Base-by-base conservation (phyloP, 306 rosid genomes). In the Cicer cuneatum region DNA sequence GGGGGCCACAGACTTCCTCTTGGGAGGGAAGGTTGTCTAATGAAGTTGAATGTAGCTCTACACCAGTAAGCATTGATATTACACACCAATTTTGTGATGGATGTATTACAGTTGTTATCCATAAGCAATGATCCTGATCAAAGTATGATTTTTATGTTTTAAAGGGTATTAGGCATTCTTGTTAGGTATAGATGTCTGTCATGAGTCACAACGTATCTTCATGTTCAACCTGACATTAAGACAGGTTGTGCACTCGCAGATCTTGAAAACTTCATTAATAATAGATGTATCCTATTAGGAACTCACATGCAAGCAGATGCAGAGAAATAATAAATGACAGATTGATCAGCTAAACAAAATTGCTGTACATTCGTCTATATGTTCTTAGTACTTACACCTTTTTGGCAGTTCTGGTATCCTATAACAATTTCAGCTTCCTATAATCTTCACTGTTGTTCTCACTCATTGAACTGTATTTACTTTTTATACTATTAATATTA, bases 11-110 rank as follows among this genome's bases (percentile, higher is more conserved):
- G 21, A 53, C 63, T 45, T 48, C 78, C 53, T 79, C 78, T 19
- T 48, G 39, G 10, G 80, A 74, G 18, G 71, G 59, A 46, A 64
- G 38, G 42, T 16, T 60, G 75, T 77, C 83, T 59, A 38, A 72
- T 33, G 85, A 84, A 75, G 77, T 51, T 58, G 75, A 52, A 73
- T 52, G 33, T 58, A 65, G 51, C 29, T 8, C 81, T 58, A 65
- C 71, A 84, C 42, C 69, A 7, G 87, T 90, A 84, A 82, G 90
- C 75, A 60, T 62, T 7, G 40, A 11, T 38, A 57, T n/a, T 66
- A 51, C 19, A 40, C 81, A 13, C n/a, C 3, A 10, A 13, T 47
- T 65, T 10, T 40, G 73, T 59, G 10, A 54, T 66, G 66, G 33
- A 66, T 75, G 7, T 57, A 4, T 46, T 57, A 7, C 63, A 38